phyloP scores from a whole-genome alignment of 2,329 filamentous ascomycete genomes.

The Colletotrichum limetticola region DNA sequence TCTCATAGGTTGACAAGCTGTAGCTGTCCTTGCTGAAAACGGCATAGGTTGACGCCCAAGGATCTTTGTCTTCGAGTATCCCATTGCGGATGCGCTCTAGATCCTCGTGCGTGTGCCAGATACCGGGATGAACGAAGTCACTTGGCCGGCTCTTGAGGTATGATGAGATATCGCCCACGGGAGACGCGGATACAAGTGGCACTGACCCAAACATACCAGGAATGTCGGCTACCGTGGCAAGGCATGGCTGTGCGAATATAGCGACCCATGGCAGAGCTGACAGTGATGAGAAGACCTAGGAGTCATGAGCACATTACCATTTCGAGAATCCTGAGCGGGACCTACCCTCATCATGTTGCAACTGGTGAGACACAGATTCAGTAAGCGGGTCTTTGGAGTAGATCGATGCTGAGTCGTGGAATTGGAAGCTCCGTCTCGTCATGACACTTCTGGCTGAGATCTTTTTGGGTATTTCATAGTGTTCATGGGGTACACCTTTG shows the following conservation, averaged over 20 bases:
- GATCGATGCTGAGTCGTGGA: background rate
- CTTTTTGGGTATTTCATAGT: background rate
- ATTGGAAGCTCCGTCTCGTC: background rate
- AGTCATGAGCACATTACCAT: background rate
- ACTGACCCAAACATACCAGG: constrained; percentile 7
- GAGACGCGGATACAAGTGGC: background rate
- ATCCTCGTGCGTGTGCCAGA: constrained; percentile 31
- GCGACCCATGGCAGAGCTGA: background rate
- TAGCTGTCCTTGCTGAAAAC: constrained; percentile 26
- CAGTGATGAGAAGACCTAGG: background rate
- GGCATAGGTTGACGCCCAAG: constrained; percentile 16
- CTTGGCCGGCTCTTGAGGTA: constrained; percentile 18
- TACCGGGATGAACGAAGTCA: constrained; percentile 23
- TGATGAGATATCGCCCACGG: constrained; percentile 8
- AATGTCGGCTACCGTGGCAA: constrained; percentile 20
- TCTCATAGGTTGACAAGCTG: constrained; percentile 37
- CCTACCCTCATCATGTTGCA: background rate
- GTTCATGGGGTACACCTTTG: too few species aligned
- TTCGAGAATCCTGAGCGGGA: background rate
- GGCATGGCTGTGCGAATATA: background rate
- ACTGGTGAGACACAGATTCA: background rate
- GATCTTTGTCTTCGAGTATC: constrained; percentile 12
- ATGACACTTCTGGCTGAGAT: background rate
- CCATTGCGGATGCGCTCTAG: constrained; percentile 27
- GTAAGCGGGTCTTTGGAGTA: background rate